Evolutionary conservation across 1,284 basidiomycete genomes (phyloP).

Genomic region (Melanopsichium pennsylvanicum): DNA sequence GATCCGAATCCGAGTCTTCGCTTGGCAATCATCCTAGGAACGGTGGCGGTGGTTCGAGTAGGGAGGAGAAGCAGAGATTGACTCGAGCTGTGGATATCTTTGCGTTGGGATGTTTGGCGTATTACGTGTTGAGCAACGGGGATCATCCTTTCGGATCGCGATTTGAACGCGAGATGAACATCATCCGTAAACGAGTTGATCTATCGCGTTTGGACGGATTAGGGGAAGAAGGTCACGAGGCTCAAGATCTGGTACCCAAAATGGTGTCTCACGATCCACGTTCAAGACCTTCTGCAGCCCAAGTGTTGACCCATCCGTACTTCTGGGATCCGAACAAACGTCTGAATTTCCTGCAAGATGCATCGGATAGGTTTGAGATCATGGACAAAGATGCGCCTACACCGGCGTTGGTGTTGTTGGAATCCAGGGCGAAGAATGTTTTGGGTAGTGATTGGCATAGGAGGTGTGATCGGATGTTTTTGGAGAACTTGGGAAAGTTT

Average conservation of each 20-base stretch:
- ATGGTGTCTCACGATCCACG: constrained; percentile 57
- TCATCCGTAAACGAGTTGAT: constrained; percentile 52
- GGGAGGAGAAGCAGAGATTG: constrained; percentile 49
- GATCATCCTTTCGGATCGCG: constrained; percentile 63
- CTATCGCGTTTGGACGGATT: constrained; percentile 51
- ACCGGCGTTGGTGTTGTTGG: constrained; percentile 77
- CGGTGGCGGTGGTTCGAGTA: constrained; percentile 12
- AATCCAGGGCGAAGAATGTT: constrained; percentile 67
- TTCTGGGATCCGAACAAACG: constrained; percentile 92
- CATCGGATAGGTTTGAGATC: constrained; percentile 95
- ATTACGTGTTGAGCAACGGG: constrained; percentile 62
- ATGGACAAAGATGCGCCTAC: constrained; percentile 85
- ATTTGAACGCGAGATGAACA: constrained; percentile 65
- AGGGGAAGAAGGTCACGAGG: constrained; percentile 62
- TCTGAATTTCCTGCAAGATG: constrained; percentile 91
- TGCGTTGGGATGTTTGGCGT: constrained; percentile 63
- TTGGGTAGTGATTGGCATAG: constrained; percentile 80
- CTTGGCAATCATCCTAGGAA: constrained; percentile 32
- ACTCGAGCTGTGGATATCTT: constrained; percentile 64
- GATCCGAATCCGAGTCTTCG: constrained; percentile 45
- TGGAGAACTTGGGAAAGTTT: constrained; percentile 93
- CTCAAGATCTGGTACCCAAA: constrained; percentile 57
- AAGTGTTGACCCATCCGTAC: constrained; percentile 88
- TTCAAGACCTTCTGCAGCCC: constrained; percentile 82
- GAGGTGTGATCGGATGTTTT: constrained; percentile 84